Evolutionary conservation across 2,329 filamentous ascomycete species (phyloP), one percentile per base, ranked within the genome.

Genomic region (Aureobasidium leucospermi): DNA sequence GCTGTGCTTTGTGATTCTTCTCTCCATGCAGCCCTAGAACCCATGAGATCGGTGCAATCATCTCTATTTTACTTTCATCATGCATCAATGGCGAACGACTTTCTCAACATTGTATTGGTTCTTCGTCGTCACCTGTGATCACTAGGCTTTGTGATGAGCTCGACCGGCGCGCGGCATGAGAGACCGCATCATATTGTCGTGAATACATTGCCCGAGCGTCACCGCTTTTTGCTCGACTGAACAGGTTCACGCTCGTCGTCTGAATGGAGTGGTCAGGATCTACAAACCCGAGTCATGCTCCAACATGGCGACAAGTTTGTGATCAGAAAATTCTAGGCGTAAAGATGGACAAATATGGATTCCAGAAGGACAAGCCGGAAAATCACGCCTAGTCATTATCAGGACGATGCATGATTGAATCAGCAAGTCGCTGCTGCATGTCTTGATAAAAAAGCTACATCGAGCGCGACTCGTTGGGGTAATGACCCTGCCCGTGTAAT

Each of bases 1-100:
- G 16, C 19, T 39, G 32, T 38, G 15, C 16, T n/a, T 23, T 13
- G 4, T 53, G 41, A 34, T 13, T 39, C 29, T 32, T 43, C 28
- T 41, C 23, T 42, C 23, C 16, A 58, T 48, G 45, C 55, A 58
- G 55, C 55, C 55, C 55, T 58, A 58, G 6, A 49, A 10, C 42
- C 55, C 45, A 19, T 19, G 34, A 6, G 23, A 42, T 31, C 28
- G 55, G 36, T n/a, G 29, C 36, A 42, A 7, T 41, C 29, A 16
- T 9, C 11, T 58, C 42, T 38, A 36, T 42, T 28, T 41, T 45
- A 28, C 45, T 45, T 47, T 32, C 32, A 23, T n/a, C 42, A 6
- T 57, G 32, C 42, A 29, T 32, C 15, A 29, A 23, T 31, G 28
- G 23, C 32, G 43, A 57, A 29, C 19, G 23, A 32, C 28, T 16